A percentile compares a stretch with the other conserved stretches of the same genome.
Conservation (phyloP, 2,329 filamentous ascomycete species). For the Pseudophaeomoniella oleicola region DNA sequence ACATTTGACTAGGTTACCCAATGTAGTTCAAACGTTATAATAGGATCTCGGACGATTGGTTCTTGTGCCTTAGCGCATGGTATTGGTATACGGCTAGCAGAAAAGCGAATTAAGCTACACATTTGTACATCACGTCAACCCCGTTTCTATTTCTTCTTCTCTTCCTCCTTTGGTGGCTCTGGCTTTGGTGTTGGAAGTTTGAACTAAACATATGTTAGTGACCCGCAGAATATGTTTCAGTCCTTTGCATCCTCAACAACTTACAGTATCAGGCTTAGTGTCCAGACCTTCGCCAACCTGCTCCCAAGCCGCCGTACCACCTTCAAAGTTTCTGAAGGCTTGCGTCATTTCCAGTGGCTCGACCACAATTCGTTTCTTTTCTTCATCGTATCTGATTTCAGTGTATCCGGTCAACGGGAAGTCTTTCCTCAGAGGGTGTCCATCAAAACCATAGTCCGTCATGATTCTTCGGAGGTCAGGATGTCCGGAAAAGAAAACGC, state of each 20-base stretch:
- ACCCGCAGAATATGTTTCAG: too few species aligned
- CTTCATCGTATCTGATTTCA: constrained; percentile 93
- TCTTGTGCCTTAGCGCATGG: too few species aligned
- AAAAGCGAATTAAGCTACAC: background rate
- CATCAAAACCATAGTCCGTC: constrained; percentile 99
- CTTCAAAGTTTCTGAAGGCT: constrained; percentile 97
- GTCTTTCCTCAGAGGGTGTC: constrained; percentile 92
- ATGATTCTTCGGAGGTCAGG: constrained; percentile 94
- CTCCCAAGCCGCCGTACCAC: constrained; percentile 60
- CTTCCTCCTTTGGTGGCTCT: constrained; percentile 77
- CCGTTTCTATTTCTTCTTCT: constrained; percentile 68
- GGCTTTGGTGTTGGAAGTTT: constrained; percentile 93
- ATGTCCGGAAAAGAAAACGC: constrained; percentile 91
- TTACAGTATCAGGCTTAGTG: constrained; percentile 56
- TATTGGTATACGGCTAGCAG: background rate
- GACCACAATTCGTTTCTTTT: constrained; percentile 98
- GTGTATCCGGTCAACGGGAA: constrained; percentile 97
- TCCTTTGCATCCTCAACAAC: too few species aligned
- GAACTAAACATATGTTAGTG: too few species aligned
- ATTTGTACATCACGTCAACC: constrained; percentile 1
- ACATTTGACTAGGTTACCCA: constrained; percentile 32
- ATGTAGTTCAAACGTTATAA: too few species aligned
- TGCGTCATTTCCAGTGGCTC: constrained; percentile 96
- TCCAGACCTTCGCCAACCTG: constrained; percentile 59
- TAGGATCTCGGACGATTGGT: background rate